Evolutionary conservation across 495 filamentous ascomycete genomes (phyloP), one percentile per base, ranked within the genome.

Genomic region (Xylaria sp.): DNA sequence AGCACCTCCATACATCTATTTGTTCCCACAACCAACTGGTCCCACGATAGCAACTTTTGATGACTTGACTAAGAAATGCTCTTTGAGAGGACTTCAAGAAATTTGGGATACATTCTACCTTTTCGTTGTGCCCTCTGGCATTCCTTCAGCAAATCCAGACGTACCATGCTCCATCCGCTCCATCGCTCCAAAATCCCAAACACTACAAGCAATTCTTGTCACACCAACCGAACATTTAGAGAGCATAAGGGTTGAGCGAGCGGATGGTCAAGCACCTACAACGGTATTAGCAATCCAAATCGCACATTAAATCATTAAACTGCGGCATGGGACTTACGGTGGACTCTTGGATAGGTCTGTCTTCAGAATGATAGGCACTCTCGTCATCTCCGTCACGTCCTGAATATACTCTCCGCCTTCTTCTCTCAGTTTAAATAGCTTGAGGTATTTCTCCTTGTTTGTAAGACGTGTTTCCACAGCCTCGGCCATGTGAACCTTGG

Each of bases 341-440:
- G 96, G 96, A 81, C 96, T 98, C 92, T 98, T 99, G 85, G 87
- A 93, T 75, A 99, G 87, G 82, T 99, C 96, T 43, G 96, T 99
- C 90, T 98, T 99, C 63, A 99, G 83, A 75, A 98, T 97, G 69
- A 99, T 93, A 3, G 96, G 96, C 62, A 99, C 93, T 67, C 94
- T 87, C 44, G 94, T 95, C 93, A 99, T 97, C 87, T 99, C 96
- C 33, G 90, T 93, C 71, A 99, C 94, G 80, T 98, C 96, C 80
- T 99, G 96, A 76, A 99, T 97, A 83, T 97, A 95, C 66, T 98
- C 93, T 43, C 97, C 94, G 72, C 92, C 91, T 82, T 97, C 94
- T 77, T 99, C 97, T 55, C 97, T 85, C 74, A 99, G 84, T 74
- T 90, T 90, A 85, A 99, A 98, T 61, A 94, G 85, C 76, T 91